These are phyloP conservation scores for Colletotrichum neosansevieriae DNA, from an alignment of 2,329 filamentous ascomycete genomes.

Conservation along the genomic window DNA sequence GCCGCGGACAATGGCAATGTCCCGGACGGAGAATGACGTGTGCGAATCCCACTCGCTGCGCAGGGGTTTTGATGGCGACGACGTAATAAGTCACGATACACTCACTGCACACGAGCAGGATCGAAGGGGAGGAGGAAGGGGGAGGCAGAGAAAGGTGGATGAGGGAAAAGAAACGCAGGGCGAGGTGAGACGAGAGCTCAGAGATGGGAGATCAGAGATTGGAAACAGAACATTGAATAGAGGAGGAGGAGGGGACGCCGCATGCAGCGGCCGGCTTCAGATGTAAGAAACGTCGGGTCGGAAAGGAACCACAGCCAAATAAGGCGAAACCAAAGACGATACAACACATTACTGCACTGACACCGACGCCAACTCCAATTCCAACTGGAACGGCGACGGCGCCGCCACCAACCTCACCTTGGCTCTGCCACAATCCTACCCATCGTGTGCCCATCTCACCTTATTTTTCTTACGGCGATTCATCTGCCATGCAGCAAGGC, in stretches of 20 bases:
- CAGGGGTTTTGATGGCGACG: background rate
- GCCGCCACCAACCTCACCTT: background rate
- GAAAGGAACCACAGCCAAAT: background rate
- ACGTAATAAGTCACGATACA: background rate
- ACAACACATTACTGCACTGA: slow-evolving; percentile 19
- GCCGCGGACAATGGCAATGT: background rate
- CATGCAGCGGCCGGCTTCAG: slow-evolving; percentile 23
- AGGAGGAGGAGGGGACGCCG: background rate
- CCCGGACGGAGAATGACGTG: background rate
- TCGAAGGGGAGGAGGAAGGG: background rate
- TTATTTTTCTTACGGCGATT: background rate
- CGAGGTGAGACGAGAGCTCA: no score
- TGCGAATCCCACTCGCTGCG: background rate
- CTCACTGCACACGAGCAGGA: background rate
- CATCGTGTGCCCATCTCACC: no score
- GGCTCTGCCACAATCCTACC: background rate
- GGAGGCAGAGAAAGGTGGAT: background rate
- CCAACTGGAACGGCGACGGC: background rate
- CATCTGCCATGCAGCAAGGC: no score
- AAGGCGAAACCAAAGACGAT: slow-evolving; percentile 20
- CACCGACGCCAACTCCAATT: background rate
- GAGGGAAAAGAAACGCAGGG: background rate
- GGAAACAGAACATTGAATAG: background rate
- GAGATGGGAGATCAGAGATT: background rate
- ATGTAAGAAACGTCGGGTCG: slow-evolving; percentile 1